Evolutionary conservation across 208 protist genomes (phyloP), one percentile per base, ranked within the genome.

Genomic region (Leishmania braziliensis): DNA sequence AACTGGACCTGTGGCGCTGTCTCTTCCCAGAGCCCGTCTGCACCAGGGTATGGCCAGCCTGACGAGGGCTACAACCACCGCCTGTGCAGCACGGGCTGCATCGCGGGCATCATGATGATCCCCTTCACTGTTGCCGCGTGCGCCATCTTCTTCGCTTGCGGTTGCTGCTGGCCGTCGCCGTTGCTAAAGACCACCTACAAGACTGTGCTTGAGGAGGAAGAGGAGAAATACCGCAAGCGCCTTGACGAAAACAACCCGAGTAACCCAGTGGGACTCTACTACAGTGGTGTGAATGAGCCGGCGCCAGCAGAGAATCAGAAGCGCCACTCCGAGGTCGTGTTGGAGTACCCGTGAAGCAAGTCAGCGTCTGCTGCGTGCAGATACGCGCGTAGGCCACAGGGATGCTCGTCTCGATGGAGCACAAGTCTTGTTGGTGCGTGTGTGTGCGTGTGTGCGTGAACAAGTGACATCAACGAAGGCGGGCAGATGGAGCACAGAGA

Each of bases 111-210:
- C 66, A 71, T 92, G 76, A 80, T 92, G 79, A 86, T 86, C 33
- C 78, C 82, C 69, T 90, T 92, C 66, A 83, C 72, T 0, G 10
- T 87, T 39, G 53, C 89, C 36, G 84, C 85, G 36, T 62, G 75
- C 39, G 73, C 71, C 33, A 80, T 89, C 73, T 89, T 90, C 54
- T 63, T 88, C 29, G 69, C 68, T 10, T 92, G 89, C 78, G 71
- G 87, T 62, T 86, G 73, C 85, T 90, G 79, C 85, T 90, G 86
- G 82, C 86, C 86, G 66, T 84, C 87, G 48, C 89, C 89, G n/a
- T 90, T 80, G 51, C 87, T 92, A 26, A 86, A 86, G 79, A 83
- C 82, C 43, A 92, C 89, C 4, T 82, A 77, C 66, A 79, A 75
- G n/a, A 77, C 56, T 58, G 26, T 33, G 74, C 69, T 75, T 53